Evolutionary conservation across 345 rosid species (phyloP).

Genomic region (Geranium rotundifolium): DNA sequence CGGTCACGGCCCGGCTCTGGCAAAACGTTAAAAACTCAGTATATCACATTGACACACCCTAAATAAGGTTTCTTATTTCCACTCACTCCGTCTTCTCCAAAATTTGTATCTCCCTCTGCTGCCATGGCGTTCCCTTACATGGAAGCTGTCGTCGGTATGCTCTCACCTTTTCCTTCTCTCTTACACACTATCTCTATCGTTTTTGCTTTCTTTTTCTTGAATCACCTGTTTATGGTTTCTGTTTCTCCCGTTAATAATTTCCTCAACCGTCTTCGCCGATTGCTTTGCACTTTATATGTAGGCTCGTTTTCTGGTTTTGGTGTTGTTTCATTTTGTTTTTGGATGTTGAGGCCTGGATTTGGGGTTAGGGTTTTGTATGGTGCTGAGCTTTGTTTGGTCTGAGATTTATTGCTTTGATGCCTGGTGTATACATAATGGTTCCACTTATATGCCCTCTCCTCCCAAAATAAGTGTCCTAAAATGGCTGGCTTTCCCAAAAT

Average conservation of each 20-base stretch:
- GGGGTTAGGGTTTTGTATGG: neutral
- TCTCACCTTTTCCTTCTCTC: neutral
- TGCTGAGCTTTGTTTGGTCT: too few relatives aligned
- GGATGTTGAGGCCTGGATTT: neutral
- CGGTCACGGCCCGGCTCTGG: too few relatives aligned
- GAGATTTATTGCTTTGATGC: too few relatives aligned
- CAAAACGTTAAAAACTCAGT: too few relatives aligned
- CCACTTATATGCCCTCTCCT: too few relatives aligned
- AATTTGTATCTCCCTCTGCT: slow-evolving; percentile 2
- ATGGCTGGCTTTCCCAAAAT: too few relatives aligned
- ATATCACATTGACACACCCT: too few relatives aligned
- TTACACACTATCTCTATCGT: neutral
- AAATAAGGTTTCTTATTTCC: neutral
- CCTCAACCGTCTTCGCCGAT: neutral
- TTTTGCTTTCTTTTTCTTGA: neutral
- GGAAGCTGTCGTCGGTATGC: slow-evolving; percentile 82
- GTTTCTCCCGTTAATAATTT: neutral
- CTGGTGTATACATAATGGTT: too few relatives aligned
- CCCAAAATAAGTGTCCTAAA: too few relatives aligned
- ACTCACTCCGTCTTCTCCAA: neutral
- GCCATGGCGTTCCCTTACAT: slow-evolving; percentile 79
- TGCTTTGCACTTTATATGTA: neutral
- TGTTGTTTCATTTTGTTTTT: neutral
- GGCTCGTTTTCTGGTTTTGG: neutral
- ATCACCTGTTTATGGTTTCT: neutral